A percentile compares a stretch with the other conserved stretches of the same genome.
Conservation (phyloP, 495 filamentous ascomycete species). For the Penicillium soppii region DNA sequence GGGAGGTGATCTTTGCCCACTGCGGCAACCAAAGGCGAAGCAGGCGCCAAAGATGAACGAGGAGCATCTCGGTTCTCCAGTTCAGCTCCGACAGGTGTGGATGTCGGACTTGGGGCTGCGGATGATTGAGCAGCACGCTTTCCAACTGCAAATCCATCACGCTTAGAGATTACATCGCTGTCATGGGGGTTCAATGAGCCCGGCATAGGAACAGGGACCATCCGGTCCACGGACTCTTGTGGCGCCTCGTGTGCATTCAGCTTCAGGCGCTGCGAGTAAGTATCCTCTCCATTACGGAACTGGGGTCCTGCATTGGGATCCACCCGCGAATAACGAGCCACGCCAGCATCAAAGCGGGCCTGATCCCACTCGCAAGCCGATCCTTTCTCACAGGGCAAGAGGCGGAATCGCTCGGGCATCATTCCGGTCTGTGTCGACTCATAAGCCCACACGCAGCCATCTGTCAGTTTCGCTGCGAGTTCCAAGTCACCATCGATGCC, state of each 20-base stretch:
- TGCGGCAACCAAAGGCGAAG: conserved; percentile 12
- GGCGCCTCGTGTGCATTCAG: conserved; percentile 8
- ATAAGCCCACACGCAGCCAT: conserved; percentile 95
- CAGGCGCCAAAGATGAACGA: conserved; percentile 11
- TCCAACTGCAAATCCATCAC: conserved; percentile 13
- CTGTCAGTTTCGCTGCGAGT: conserved; percentile 77
- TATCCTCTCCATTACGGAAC: conserved; percentile 24
- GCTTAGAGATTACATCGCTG: conserved; percentile 14
- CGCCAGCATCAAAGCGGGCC: conserved; percentile 55
- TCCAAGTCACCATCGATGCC: conserved; percentile 75
- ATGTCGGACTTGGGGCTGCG: not conserved
- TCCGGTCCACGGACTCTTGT: not conserved
- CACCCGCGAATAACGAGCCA: conserved; percentile 13
- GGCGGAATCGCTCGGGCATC: conserved; percentile 77
- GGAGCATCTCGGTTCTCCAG: conserved; percentile 21
- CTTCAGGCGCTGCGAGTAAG: conserved; percentile 29
- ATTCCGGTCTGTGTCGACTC: conserved; percentile 77
- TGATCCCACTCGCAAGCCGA: conserved; percentile 76
- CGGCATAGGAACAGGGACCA: conserved; percentile 26
- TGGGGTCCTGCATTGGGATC: conserved; percentile 49
- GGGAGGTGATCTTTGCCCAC: conserved; percentile 58
- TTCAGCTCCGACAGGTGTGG: not conserved
- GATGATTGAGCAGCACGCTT: not conserved
- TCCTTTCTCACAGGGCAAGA: conserved; percentile 65
- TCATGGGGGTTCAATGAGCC: conserved; percentile 29